Conservation (phyloP, 2,329 filamentous ascomycete genomes). For the Neodidymelliopsis sp. region DNA sequence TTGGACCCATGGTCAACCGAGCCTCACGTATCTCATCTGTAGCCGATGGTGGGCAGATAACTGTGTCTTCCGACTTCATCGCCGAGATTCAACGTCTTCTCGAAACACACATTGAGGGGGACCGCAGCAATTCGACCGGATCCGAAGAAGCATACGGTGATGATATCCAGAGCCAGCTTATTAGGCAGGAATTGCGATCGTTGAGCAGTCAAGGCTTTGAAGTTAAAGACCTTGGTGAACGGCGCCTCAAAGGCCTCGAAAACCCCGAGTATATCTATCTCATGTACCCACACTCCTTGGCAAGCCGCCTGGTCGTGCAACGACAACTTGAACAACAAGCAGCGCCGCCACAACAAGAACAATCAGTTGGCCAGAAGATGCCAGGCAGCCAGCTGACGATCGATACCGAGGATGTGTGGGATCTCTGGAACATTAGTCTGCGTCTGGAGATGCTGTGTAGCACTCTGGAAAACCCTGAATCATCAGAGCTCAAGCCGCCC, state of each 20-base stretch:
- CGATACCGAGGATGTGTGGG: slow-evolving; percentile 86
- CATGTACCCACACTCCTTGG: slow-evolving; percentile 89
- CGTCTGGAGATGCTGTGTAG: slow-evolving; percentile 94
- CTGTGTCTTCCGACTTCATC: slow-evolving; percentile 96
- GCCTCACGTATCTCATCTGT: slow-evolving; percentile 92
- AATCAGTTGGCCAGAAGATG: slow-evolving; percentile 67
- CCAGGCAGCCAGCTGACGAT: slow-evolving; percentile 74
- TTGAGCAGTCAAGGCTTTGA: slow-evolving; percentile 93
- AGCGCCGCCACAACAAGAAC: slow-evolving; percentile 37
- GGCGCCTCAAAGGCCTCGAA: slow-evolving; percentile 94
- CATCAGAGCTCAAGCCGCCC: slow-evolving; percentile 73
- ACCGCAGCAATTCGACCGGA: slow-evolving; percentile 71
- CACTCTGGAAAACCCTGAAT: slow-evolving; percentile 75
- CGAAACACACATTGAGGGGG: slow-evolving; percentile 87
- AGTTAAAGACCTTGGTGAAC: slow-evolving; percentile 94
- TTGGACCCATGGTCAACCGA: slow-evolving; percentile 98
- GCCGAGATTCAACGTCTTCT: slow-evolving; percentile 91
- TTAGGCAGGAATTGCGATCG: slow-evolving; percentile 85
- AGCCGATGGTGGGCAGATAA: slow-evolving; percentile 95
- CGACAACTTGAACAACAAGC: slow-evolving; percentile 58
- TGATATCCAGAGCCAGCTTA: slow-evolving; percentile 75
- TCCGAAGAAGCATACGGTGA: slow-evolving; percentile 79
- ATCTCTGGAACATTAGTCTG: slow-evolving; percentile 86
- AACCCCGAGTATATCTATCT: slow-evolving; percentile 96
- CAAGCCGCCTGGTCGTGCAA: slow-evolving; percentile 79